phyloP scores from a whole-genome alignment of 2,329 filamentous ascomycete species.

The Chrysoporthe puriensis region DNA sequence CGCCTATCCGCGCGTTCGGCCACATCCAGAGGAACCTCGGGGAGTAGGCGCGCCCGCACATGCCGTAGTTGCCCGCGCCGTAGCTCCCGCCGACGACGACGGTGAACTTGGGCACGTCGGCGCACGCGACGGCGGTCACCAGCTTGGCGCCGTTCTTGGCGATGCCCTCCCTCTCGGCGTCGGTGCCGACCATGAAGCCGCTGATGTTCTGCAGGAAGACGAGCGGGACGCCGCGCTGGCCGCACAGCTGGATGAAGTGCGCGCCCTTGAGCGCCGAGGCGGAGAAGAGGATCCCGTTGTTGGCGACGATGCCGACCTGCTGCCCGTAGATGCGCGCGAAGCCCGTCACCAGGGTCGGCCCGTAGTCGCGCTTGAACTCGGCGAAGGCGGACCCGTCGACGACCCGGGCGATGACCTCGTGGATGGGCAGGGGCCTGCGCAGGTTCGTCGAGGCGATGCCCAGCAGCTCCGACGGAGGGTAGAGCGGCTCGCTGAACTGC shows the following conservation, averaged over 20 bases:
- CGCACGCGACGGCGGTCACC: slow-evolving; percentile 91
- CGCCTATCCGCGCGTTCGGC: slow-evolving; percentile 94
- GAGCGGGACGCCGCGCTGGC: slow-evolving; percentile 85
- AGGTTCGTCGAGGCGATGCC: slow-evolving; percentile 92
- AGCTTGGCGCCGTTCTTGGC: slow-evolving; percentile 98
- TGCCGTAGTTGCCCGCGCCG: slow-evolving; percentile 96
- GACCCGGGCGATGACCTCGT: slow-evolving; percentile 22
- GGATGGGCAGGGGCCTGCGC: slow-evolving; percentile 77
- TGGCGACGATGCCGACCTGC: slow-evolving; percentile 89
- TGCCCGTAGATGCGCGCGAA: slow-evolving; percentile 91
- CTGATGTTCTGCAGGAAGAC: slow-evolving; percentile 96
- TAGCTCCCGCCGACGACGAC: slow-evolving; percentile 93
- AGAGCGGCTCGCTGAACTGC: slow-evolving; percentile 69
- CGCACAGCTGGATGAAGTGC: slow-evolving; percentile 95
- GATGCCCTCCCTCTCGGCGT: slow-evolving; percentile 92
- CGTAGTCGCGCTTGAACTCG: slow-evolving; percentile 94
- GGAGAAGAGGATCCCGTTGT: slow-evolving; percentile 94
- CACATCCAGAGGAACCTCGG: slow-evolving; percentile 94
- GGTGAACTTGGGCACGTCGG: slow-evolving; percentile 94
- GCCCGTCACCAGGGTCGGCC: slow-evolving; percentile 85
- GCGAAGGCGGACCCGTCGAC: slow-evolving; percentile 65
- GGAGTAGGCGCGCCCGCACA: slow-evolving; percentile 95
- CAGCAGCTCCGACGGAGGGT: slow-evolving; percentile 77
- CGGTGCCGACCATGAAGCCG: slow-evolving; percentile 96
- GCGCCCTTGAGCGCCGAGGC: slow-evolving; percentile 89